Conservation (phyloP, 208 protist genomes). For the Acanthamoeba culbertsoni region DNA sequence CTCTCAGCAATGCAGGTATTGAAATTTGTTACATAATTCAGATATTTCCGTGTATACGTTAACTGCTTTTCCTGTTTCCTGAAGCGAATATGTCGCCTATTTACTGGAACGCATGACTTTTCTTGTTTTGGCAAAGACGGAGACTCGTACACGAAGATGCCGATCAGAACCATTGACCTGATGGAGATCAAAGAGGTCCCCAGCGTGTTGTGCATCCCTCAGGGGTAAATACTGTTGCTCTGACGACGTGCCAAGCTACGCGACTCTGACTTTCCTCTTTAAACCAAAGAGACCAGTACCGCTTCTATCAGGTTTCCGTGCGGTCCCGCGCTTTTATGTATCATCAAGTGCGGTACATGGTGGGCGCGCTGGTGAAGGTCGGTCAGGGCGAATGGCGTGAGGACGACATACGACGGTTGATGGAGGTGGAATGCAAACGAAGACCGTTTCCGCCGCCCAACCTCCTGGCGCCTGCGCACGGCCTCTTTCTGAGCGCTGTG, state of each 20-base stretch:
- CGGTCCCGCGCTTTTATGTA: neutral
- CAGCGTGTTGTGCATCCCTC: neutral
- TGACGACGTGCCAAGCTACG: neutral
- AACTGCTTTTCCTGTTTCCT: neutral
- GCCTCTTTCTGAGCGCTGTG: neutral
- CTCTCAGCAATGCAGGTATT: conserved; percentile 11
- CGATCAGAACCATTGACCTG: neutral
- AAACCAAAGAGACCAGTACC: neutral
- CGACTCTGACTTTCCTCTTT: neutral
- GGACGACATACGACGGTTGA: neutral
- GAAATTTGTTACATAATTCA: no score
- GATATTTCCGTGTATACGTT: neutral
- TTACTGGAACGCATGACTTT: conserved; percentile 36
- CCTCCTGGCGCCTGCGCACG: neutral
- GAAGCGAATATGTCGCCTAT: neutral
- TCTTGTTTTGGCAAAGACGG: conserved; percentile 14
- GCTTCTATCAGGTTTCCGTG: neutral
- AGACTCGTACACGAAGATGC: neutral
- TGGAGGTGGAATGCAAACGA: neutral
- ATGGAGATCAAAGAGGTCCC: neutral
- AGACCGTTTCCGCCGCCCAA: neutral
- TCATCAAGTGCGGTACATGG: conserved; percentile 51
- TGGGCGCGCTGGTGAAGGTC: conserved; percentile 38
- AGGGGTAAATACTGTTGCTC: neutral
- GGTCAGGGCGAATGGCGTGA: neutral